A percentile compares a stretch with the other conserved stretches of the same genome.
phyloP scores from a whole-genome alignment of 441 rosid species.

The Hura crepitans region DNA sequence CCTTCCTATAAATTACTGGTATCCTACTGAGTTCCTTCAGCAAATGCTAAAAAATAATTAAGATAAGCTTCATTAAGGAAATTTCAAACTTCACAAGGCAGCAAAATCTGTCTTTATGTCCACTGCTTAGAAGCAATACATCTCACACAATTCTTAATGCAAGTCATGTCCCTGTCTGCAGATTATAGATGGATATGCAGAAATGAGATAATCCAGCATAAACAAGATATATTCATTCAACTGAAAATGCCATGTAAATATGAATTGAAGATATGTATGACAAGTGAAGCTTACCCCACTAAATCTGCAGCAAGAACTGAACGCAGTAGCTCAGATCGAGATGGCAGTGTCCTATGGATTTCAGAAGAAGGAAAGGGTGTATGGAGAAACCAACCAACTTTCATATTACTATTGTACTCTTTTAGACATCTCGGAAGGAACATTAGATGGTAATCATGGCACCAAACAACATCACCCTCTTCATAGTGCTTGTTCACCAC shows the following conservation, averaged over 20 bases:
- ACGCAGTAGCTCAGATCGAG: slow-evolving; percentile 85
- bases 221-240: not conserved
- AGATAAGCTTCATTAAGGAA: not conserved
- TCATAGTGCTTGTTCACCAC: slow-evolving; percentile 88
- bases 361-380: slow-evolving; percentile 99
- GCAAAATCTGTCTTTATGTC: not conserved
- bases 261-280: not conserved
- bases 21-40: not conserved
- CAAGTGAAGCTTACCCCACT: slow-evolving; percentile 69
- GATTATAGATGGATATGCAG: not conserved
- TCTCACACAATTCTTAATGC: not conserved
- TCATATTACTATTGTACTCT: slow-evolving; percentile 71
- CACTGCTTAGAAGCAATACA: not conserved
- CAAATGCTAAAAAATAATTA: not conserved
- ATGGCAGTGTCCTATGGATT: slow-evolving; percentile 94
- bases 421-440: slow-evolving; percentile 93
- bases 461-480: slow-evolving; percentile 99
- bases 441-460: slow-evolving; percentile 99
- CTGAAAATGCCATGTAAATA: not conserved
- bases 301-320: slow-evolving; percentile 98
- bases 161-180: not conserved
- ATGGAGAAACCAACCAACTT: slow-evolving; percentile 99
- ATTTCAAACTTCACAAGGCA: not conserved
- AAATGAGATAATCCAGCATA: not conserved
- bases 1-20: not conserved